Percentiles rank a stretch among this genome's conserved stretches.
phyloP scores from a whole-genome alignment of 495 filamentous ascomycete species.

The Niebla homalea region DNA sequence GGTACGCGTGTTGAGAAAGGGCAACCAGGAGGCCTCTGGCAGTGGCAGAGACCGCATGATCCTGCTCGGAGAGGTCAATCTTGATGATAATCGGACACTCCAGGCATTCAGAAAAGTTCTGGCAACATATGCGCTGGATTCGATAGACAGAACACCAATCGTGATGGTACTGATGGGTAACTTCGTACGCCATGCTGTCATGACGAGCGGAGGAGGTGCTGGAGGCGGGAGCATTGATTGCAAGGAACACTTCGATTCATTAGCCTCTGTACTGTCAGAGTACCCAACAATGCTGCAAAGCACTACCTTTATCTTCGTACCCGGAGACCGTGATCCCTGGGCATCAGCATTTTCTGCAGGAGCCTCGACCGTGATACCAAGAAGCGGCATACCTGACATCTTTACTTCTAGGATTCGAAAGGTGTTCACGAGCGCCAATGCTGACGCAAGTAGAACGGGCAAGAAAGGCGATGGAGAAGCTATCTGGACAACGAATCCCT shows the following conservation, averaged over 20 bases:
- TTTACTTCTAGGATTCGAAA: conserved; percentile 76
- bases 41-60: conserved; percentile 40
- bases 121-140: conserved; percentile 48
- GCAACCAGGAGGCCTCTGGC: conserved; percentile 24
- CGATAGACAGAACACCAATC: conserved; percentile 54
- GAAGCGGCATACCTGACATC: conserved; percentile 62
- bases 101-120: conserved; percentile 68
- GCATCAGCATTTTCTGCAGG: conserved; percentile 72
- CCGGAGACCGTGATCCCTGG: conserved; percentile 95
- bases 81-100: conserved; percentile 66
- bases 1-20: conserved; percentile 15
- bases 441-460: conserved; percentile 37
- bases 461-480: conserved; percentile 50
- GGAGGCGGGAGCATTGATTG: conserved; percentile 74
- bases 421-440: conserved; percentile 62
- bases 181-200: conserved; percentile 61
- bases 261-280: conserved; percentile 72
- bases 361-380: conserved; percentile 60
- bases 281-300: conserved; percentile 69
- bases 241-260: conserved; percentile 82
- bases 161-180: conserved; percentile 72
- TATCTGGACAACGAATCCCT: conserved; percentile 79
- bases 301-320: conserved; percentile 81
- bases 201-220: conserved; percentile 42
- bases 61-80: conserved; percentile 67